Evolutionary conservation across 192 early-diverging fungal genomes (phyloP).

Genomic region (Entomortierella lignicola): DNA sequence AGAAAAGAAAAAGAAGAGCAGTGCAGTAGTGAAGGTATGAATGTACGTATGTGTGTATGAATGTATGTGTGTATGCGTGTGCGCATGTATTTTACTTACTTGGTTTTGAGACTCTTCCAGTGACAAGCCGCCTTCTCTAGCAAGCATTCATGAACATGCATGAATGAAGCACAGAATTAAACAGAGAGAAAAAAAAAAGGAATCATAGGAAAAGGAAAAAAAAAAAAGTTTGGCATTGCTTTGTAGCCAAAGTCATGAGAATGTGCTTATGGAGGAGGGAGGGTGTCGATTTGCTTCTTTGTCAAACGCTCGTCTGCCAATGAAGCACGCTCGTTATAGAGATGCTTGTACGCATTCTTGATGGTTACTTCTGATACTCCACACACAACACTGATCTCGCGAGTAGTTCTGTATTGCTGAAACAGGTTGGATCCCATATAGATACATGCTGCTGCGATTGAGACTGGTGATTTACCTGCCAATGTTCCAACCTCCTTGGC

Average conservation of each 20-base stretch:
- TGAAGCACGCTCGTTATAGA: constrained; percentile 68
- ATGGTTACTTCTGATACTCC: constrained; percentile 96
- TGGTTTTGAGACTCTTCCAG: too few species aligned
- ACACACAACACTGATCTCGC: constrained; percentile 84
- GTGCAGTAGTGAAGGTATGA: too few species aligned
- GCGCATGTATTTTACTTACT: too few species aligned
- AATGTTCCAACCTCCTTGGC: constrained; percentile 86
- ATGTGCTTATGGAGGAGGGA: constrained; percentile 51
- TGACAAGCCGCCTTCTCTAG: too few species aligned
- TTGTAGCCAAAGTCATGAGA: neutral
- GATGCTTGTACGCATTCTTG: constrained; percentile 82
- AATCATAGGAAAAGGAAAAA: neutral
- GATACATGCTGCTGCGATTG: constrained; percentile 92
- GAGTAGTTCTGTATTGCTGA: constrained; percentile 71
- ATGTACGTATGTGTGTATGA: too few species aligned
- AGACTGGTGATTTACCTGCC: constrained; percentile 91
- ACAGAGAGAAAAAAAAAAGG: neutral
- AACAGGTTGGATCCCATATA: constrained; percentile 87
- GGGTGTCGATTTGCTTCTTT: constrained; percentile 53
- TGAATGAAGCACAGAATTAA: too few species aligned
- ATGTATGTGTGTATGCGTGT: too few species aligned
- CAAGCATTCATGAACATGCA: too few species aligned
- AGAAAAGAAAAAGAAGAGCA: too few species aligned
- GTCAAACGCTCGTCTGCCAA: constrained; percentile 65
- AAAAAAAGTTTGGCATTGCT: neutral